Evolutionary conservation across 345 rosid species (phyloP).

Genomic region (Eucalyptus pauciflora): DNA sequence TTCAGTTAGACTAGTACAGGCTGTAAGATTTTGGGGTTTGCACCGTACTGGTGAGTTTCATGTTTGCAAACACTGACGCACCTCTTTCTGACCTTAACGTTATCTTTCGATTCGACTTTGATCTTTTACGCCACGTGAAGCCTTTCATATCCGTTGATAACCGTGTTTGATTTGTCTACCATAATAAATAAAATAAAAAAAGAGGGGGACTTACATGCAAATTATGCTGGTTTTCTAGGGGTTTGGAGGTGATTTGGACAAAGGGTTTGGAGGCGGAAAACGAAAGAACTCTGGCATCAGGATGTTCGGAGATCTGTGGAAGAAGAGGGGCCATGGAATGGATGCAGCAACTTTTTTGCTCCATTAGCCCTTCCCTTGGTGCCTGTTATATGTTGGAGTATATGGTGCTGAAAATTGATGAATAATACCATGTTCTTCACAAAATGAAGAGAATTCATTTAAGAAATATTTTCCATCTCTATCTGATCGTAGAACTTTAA

Average conservation of each 20-base stretch:
- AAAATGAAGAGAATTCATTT: no score
- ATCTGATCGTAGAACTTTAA: no score
- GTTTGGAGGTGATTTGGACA: slow-evolving; percentile 15
- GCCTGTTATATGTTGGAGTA: neutral
- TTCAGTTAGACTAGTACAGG: no score
- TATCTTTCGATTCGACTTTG: neutral
- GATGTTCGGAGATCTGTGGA: slow-evolving; percentile 87
- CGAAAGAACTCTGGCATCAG: slow-evolving; percentile 62
- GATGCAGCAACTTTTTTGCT: slow-evolving; percentile 3
- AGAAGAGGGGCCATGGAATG: slow-evolving; percentile 47
- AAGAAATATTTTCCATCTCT: no score
- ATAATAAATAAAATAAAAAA: no score
- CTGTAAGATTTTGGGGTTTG: neutral
- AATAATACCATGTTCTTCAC: no score
- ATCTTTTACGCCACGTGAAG: neutral
- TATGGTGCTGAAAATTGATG: no score
- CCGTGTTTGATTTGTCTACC: neutral
- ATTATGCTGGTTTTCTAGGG: no score
- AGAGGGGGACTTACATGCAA: no score
- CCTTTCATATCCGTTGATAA: neutral
- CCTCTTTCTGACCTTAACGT: no score
- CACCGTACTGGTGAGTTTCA: no score
- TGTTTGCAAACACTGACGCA: no score
- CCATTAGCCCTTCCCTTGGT: neutral
- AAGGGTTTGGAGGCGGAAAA: slow-evolving; percentile 60